Evolutionary conservation across 2,329 filamentous ascomycete species (phyloP), one percentile per base, ranked within the genome.

Genomic region (Botrytis hyacinthi): DNA sequence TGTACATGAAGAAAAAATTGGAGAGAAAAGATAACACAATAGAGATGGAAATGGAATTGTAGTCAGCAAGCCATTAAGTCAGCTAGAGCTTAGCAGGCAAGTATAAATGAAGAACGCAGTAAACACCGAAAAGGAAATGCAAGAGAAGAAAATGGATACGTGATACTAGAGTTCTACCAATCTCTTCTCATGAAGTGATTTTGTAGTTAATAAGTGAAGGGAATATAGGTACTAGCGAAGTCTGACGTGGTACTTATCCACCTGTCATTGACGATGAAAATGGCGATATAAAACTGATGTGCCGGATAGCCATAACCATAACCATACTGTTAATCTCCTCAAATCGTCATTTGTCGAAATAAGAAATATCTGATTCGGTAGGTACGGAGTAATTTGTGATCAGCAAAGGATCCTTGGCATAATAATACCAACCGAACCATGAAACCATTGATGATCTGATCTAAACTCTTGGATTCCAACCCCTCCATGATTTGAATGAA

Each of bases 181-280:
- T 35, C 65, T 57, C 35, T 37, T 68, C n/a, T 35, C n/a, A 40
- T 42, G 2, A 26, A 40, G 35, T 54, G 18, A 40, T 67, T 40
- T 29, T 6, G 26, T 40, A 54, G 26, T 37, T 54, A 20, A 40
- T 54, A 42, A 40, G 48, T 29, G 35, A 29, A 37, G 16, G 35
- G 16, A 32, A 44, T 26, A 57, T 68, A 42, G n/a, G 16, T 44
- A 51, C 12, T 68, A 68, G 46, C 26, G 29, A 57, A 51, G 35
- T 57, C 48, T 68, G 65, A 68, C 48, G 48, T 68, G 65, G 65
- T 68, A 68, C 26, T 48, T 57, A 68, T n/a, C 48, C 48, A 68
- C 65, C 46, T 32, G 46, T 32, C 14, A 48, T 67, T 67, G 32
- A 37, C 16, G 32, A n/a, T n/a, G 22, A 54, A 35, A 26, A 37